Conservation (phyloP, 371 early-diverging fungal species). For the Apophysomyces trapeziformis region DNA sequence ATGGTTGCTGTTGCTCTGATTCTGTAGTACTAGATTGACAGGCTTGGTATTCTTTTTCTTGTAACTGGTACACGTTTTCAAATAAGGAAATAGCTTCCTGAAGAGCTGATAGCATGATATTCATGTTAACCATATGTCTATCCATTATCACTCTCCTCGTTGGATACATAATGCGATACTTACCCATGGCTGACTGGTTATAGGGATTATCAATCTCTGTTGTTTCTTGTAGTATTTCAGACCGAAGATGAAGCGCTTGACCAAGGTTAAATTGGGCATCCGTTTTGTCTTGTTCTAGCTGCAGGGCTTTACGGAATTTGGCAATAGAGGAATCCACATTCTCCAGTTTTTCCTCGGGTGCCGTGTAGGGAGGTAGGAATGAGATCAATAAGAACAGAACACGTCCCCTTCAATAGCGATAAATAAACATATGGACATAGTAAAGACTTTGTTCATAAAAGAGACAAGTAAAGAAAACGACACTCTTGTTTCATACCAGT, state of each 20-base stretch:
- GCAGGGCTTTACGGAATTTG: constrained; percentile 56
- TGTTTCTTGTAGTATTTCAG: constrained; percentile 65
- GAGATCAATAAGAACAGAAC: constrained; percentile 68
- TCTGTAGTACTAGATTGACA: constrained; percentile 14
- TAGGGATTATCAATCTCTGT: constrained; percentile 57
- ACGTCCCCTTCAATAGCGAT: constrained; percentile 54
- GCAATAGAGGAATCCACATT: constrained; percentile 59
- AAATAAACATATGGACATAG: not conserved
- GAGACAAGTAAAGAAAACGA: not conserved
- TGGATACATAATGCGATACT: not conserved
- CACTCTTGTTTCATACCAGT: constrained; percentile 47
- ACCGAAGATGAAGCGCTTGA: constrained; percentile 67
- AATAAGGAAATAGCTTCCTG: constrained; percentile 60
- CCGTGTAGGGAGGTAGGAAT: constrained; percentile 49
- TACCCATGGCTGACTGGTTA: constrained; percentile 48
- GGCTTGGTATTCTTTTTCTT: constrained; percentile 46
- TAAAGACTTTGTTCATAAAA: not conserved
- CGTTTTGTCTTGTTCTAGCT: constrained; percentile 56
- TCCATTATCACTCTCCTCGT: not conserved
- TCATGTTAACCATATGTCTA: not conserved
- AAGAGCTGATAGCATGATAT: constrained; percentile 28
- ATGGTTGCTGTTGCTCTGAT: not conserved
- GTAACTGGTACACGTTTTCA: constrained; percentile 52
- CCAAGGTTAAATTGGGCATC: constrained; percentile 75
- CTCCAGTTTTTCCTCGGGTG: constrained; percentile 51